Base-by-base conservation (phyloP, 495 filamentous ascomycete species). In the Neurospora cerealis region DNA sequence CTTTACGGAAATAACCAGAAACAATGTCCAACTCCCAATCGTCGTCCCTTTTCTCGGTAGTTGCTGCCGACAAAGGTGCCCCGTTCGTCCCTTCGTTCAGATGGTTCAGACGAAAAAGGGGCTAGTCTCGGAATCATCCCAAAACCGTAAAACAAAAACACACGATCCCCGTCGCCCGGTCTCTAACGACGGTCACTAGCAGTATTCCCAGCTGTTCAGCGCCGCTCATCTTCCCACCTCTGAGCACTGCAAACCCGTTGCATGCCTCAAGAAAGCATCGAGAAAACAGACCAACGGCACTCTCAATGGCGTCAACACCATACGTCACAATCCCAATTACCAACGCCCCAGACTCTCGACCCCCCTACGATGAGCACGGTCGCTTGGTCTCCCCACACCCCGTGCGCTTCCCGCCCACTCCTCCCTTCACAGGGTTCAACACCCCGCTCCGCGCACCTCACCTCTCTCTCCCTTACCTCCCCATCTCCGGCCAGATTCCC, bases 401-500 rank as follows among this genome's bases (percentile, higher is more conserved):
- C 39, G 79, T 85, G 72, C 84, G 84, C 73, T 88, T 86, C 78
- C 87, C 87, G 0, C 75, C 81, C 17, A 86, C 84, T 2, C 73
- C 75, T 0, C 81, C 81, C 71, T 88, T 88, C 79, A 72, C 80
- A 40, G 83, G 83, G 60, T 84, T 87, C 80, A 86, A 86, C 76
- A 80, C 79, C 46, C 83, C 86, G 32, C 80, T 82, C 24, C 81
- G 85, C 13, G 80, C 88, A 39, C 85, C 87, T 75, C 85, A 82
- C 37, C 82, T 85, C 71, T 81, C 88, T 41, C 77, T 80, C 70
- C 80, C 87, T 73, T 13, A 54, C 19, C 83, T 88, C 54, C 86
- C 87, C 71, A 80, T 86, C 42, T 79, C 82, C 24, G 87, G 87
- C 34, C 79, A 77, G 42, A 86, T 88, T 69, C 87, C 87, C 3